phyloP scores from a whole-genome alignment of 148 eudicot species.

The Nyssa sinensis region DNA sequence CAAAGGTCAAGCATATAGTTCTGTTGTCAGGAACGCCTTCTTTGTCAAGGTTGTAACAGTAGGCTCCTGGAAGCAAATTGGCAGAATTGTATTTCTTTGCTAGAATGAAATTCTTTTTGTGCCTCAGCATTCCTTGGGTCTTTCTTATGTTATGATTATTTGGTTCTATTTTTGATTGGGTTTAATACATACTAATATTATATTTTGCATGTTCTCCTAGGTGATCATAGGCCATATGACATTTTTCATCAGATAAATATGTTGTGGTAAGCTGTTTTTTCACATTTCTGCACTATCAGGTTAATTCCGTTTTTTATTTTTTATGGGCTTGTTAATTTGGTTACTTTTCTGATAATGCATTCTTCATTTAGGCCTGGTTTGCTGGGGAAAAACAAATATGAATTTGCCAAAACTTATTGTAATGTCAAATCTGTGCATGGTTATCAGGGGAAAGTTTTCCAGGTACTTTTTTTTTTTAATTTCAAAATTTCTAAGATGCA shows the following conservation, averaged over 20 bases:
- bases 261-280: constrained; percentile 64
- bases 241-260: constrained; percentile 96
- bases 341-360: constrained; percentile 13
- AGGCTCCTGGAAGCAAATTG: constrained; percentile 6
- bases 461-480: constrained; percentile 37
- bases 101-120: not conserved
- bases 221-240: constrained; percentile 95
- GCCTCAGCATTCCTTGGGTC: not conserved
- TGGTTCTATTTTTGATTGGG: not conserved
- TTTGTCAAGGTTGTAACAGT: constrained; percentile 79
- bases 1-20: constrained; percentile 62
- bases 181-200: constrained; percentile 25
- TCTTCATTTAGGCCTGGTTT: constrained; percentile 78
- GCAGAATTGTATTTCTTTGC: not conserved
- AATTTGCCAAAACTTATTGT: constrained; percentile 90
- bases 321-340: not conserved
- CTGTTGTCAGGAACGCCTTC: constrained; percentile 96
- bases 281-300: not conserved
- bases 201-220: constrained; percentile 52
- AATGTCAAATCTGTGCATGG: constrained; percentile 38
- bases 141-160: constrained; percentile 10
- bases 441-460: constrained; percentile 59
- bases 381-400: constrained; percentile 82
- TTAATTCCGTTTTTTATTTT: not conserved
- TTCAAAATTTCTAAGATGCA: too few relatives aligned